Percentiles rank a stretch among this genome's conserved stretches.
Conservation (phyloP, 2,329 filamentous ascomycete genomes). For the Trichoderma polysporum region DNA sequence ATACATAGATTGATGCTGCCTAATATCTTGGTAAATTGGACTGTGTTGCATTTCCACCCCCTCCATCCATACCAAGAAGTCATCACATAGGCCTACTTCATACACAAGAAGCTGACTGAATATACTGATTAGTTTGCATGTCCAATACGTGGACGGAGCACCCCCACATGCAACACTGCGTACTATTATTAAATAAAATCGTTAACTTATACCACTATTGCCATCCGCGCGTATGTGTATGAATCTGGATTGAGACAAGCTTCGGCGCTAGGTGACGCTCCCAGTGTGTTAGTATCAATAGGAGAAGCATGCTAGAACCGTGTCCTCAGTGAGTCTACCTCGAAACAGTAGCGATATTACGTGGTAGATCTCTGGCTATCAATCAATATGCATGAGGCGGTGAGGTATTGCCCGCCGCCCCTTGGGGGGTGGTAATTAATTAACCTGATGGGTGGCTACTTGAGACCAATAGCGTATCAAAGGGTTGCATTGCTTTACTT, state of each 20-base stretch:
- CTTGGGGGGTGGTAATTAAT: not conserved
- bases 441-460: not conserved
- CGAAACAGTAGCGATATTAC: not conserved
- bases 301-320: not conserved
- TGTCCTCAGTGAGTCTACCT: not conserved
- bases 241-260: constrained; percentile 2
- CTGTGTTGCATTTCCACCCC: not conserved
- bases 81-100: not conserved
- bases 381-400: not conserved
- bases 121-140: not conserved
- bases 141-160: not conserved
- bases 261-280: not conserved
- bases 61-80: no score
- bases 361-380: not conserved
- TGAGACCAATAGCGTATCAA: not conserved
- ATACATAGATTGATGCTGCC: no score
- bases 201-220: not conserved
- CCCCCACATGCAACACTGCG: not conserved
- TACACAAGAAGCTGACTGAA: not conserved
- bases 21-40: not conserved
- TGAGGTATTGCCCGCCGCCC: not conserved
- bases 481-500: not conserved
- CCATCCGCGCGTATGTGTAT: not conserved
- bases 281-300: not conserved
- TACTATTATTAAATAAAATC: not conserved